Conservation (phyloP, 2,329 filamentous ascomycete species). For the Fusarium clavum region DNA sequence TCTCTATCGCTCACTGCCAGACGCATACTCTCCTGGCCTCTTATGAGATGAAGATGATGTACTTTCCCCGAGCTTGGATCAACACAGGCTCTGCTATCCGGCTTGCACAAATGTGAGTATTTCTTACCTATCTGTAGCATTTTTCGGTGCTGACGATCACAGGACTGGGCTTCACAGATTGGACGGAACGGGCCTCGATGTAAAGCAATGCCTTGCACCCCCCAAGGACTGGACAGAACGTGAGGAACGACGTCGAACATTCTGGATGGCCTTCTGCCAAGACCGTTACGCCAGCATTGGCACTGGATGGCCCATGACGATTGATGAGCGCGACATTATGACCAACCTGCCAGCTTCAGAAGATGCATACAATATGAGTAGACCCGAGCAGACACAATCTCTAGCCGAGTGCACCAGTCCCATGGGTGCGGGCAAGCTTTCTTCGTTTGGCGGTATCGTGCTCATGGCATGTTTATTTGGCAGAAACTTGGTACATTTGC, state of each 20-base stretch:
- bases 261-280: slow-evolving; percentile 93
- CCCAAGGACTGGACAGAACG: slow-evolving; percentile 93
- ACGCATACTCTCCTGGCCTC: slow-evolving; percentile 81
- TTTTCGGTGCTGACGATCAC: slow-evolving; percentile 46
- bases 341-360: slow-evolving; percentile 88
- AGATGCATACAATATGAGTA: slow-evolving; percentile 85
- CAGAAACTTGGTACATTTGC: slow-evolving; percentile 89
- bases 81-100: slow-evolving; percentile 86
- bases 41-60: slow-evolving; percentile 98
- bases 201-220: slow-evolving; percentile 89
- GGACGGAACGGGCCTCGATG: slow-evolving; percentile 84
- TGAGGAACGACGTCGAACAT: slow-evolving; percentile 90
- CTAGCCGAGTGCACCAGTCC: slow-evolving; percentile 77
- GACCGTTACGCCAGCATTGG: slow-evolving; percentile 96
- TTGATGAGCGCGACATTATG: slow-evolving; percentile 91
- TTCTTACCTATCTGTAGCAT: neutral
- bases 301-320: slow-evolving; percentile 95
- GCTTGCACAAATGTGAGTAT: slow-evolving; percentile 80
- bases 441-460: slow-evolving; percentile 82
- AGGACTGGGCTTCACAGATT: slow-evolving; percentile 94
- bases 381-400: slow-evolving; percentile 76
- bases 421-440: slow-evolving; percentile 78
- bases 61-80: slow-evolving; percentile 95
- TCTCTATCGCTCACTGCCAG: slow-evolving; percentile 88
- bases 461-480: slow-evolving; percentile 92